Base-by-base conservation (phyloP, 192 early-diverging fungal genomes). In the Diversispora eburnea region DNA sequence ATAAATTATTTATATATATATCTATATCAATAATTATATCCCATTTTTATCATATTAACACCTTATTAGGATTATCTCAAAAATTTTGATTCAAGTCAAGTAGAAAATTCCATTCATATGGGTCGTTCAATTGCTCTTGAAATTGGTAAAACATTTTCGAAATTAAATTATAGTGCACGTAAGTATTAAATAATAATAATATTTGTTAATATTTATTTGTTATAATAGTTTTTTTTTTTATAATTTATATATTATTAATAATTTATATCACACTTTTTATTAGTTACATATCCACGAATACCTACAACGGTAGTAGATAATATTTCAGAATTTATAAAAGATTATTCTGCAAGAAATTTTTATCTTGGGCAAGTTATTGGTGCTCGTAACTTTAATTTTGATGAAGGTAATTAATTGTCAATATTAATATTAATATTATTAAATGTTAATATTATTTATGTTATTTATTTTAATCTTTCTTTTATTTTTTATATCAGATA, bases 81-180 rank as follows among this genome's bases (percentile, higher is more conserved):
- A 13, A 83, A 84, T 25, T 87, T 86, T 20, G 83, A 86, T 64
- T 84, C 84, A 74, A 82, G 81, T 45, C 80, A 85, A 51, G 74
- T 82, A n/a, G 84, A 82, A 45, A 83, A 84, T 66, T 76, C 84
- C 5, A 80, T 79, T 8, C 92, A 93, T 71, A 81, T 92, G 76
- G 92, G 92, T 45, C 85, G 86, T 7, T 86, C 90, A 8, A 79
- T 93, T 67, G 92, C 92, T 3, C 68, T 91, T 13, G 88, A 91
- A 13, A 77, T 88, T 17, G 88, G 84, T 20, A 80, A 79, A 73
- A 19, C 77, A 3, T 69, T 77, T 54, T 75, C 80, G 12, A 66
- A 65, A 9, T 33, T 58, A 8, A 63, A 79, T 73, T 46, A 73
- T 47, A 58, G 76, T 71, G 51, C 74, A 74, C 33, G 77, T 81